A percentile compares a stretch with the other conserved stretches of the same genome.
These are phyloP conservation scores for Botrytis aclada DNA, from an alignment of 2,329 filamentous ascomycete genomes.

Conservation along the genomic window DNA sequence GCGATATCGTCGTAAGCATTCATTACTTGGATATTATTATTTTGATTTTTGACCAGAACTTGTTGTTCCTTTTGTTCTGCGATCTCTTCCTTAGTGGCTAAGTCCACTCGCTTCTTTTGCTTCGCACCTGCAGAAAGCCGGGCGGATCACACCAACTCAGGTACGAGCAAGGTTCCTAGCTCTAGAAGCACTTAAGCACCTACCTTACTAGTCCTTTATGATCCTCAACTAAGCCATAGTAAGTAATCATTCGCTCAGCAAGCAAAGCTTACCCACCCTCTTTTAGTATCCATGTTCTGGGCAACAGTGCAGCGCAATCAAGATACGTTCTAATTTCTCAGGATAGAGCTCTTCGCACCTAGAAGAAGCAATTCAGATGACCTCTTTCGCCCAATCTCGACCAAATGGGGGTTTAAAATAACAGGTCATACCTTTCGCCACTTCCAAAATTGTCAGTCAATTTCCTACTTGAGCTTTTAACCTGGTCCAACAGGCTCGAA, in stretches of 20 bases:
- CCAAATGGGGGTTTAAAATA: background rate
- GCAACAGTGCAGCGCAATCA: background rate
- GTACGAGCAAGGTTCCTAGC: constrained; percentile 27
- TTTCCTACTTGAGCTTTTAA: constrained; percentile 5
- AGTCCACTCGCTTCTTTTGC: constrained; percentile 5
- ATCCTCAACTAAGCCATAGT: background rate
- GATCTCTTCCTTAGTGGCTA: constrained; percentile 5
- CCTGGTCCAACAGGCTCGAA: background rate
- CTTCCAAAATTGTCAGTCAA: constrained; percentile 9
- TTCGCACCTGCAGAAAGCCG: constrained; percentile 23
- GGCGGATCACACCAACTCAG: constrained; percentile 26
- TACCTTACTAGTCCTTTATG: background rate
- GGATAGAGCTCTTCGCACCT: background rate
- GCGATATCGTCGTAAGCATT: background rate
- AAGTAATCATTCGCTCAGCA: background rate
- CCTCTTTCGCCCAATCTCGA: constrained; percentile 1
- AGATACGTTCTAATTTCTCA: background rate
- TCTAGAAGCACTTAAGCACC: background rate
- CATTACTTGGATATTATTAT: background rate
- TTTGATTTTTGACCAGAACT: constrained; percentile 15
- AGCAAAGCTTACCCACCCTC: constrained; percentile 6
- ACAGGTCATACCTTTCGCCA: background rate
- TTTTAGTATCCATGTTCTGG: background rate
- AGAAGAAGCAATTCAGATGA: constrained; percentile 16
- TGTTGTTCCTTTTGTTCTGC: constrained; percentile 10